Evolutionary conservation across 202 grass and related monocot genomes (phyloP).

Genomic region (Hordeum pubiflorum): DNA sequence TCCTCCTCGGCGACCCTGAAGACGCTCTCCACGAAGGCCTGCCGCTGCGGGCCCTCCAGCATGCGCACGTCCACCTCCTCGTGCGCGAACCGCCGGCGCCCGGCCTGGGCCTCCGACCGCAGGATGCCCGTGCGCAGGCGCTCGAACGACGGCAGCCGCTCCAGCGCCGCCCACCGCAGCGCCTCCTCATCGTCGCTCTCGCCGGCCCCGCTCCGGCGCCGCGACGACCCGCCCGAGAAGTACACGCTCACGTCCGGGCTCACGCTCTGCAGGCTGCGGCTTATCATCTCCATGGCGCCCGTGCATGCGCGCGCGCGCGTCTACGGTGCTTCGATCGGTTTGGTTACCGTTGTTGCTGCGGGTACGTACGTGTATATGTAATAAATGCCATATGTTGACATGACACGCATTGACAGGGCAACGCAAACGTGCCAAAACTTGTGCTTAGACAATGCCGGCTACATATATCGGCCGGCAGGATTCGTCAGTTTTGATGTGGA

Average conservation of each 20-base stretch:
- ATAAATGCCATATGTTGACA: background rate
- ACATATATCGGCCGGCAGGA: background rate
- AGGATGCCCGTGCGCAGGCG: slow-evolving; percentile 54
- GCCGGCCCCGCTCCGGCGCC: slow-evolving; percentile 21
- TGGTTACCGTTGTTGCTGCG: background rate
- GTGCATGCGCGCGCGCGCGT: background rate
- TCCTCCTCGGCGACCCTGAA: slow-evolving; percentile 70
- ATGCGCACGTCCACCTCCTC: slow-evolving; percentile 70
- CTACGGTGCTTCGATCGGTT: background rate
- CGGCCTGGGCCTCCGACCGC: background rate
- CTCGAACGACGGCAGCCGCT: slow-evolving; percentile 66
- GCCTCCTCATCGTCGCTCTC: slow-evolving; percentile 70
- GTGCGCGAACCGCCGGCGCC: slow-evolving; percentile 12
- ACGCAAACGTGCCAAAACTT: background rate
- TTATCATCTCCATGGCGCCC: slow-evolving; percentile 36
- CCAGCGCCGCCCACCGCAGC: slow-evolving; percentile 69
- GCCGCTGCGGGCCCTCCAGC: slow-evolving; percentile 48
- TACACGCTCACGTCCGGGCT: slow-evolving; percentile 41
- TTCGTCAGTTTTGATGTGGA: slow-evolving; percentile 2
- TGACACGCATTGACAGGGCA: background rate
- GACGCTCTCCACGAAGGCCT: slow-evolving; percentile 59
- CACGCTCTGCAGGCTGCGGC: slow-evolving; percentile 43
- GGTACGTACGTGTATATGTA: background rate
- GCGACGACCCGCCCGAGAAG: slow-evolving; percentile 38
- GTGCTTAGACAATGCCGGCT: slow-evolving; percentile 2